phyloP scores from a whole-genome alignment of 2,329 filamentous ascomycete genomes.

The Aspergillus pseudonomiae region DNA sequence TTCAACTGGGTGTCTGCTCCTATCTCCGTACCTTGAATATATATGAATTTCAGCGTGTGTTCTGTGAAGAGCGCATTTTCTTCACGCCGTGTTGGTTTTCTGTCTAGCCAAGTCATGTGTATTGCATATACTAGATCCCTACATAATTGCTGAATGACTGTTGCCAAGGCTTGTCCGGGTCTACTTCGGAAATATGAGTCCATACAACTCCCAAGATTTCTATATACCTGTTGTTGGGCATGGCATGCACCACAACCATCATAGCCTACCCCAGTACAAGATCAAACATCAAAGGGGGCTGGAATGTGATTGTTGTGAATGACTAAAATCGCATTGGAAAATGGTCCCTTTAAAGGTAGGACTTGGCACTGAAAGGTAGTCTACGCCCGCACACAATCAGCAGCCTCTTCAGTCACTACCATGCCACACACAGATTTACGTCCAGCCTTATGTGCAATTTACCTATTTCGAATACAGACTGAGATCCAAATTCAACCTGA shows the following conservation, averaged over 20 bases:
- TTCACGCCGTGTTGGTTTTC: neutral
- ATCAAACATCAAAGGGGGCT: neutral
- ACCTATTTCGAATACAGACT: neutral
- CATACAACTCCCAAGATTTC: no score
- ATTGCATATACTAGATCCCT: no score
- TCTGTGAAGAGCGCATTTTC: neutral
- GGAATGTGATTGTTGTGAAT: neutral
- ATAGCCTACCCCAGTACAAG: neutral
- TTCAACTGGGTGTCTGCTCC: neutral
- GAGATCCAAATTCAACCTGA: neutral
- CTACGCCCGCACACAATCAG: neutral
- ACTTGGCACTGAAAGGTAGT: neutral
- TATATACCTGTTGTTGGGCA: no score
- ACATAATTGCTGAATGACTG: neutral
- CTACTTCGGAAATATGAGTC: neutral
- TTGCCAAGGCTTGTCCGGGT: neutral
- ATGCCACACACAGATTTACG: neutral
- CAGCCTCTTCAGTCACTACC: neutral
- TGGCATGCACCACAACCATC: no score
- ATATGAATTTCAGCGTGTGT: neutral
- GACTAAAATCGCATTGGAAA: neutral
- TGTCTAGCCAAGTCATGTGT: neutral
- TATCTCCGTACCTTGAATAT: no score
- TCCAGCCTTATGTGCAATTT: fast-evolving
- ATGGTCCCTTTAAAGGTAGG: neutral